Base-by-base conservation (phyloP, 306 rosid genomes). In the Prunus mume region DNA sequence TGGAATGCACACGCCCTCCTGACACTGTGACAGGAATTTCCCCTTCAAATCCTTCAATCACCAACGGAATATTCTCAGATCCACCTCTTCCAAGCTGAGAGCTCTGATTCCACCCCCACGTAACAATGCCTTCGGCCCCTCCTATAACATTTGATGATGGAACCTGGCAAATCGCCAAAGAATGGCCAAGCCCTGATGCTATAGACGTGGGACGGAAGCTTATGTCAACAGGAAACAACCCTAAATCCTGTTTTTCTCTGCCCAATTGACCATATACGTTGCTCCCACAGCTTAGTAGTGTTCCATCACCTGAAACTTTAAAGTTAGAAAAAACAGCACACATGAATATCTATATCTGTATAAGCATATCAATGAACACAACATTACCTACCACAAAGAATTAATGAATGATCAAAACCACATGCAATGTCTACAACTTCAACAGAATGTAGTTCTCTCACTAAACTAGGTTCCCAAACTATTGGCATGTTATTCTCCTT, bases 61-160 rank as follows among this genome's bases (percentile, higher is more conserved):
- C 78, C 49, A 84, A 75, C 4, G 96, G 96, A 25, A 83, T 25
- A 68, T 65, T 76, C 55, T 76, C 85, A 27, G 88, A 86, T 52
- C 97, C 98, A 9, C 71, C 19, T 77, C 96, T 86, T 79, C 98
- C 98, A 45, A 95, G 96, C 86, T 95, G 97, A 83, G 86, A 84
- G 63, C 86, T 80, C 65, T 83, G 83, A 85, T 92, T 95, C 97
- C 97, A 95, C 15, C 98, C 98, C 98, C 98, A 92, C 10, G 97
- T 86, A 66, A 88, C 80, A 75, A 88, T 72, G 56, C 86, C 86
- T 27, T 83, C 75, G 8, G 81, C 65, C 58, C 83, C 81, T 72
- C 71, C 83, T 51, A 60, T 45, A 60, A 18, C 78, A 50, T 78
- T 83, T 22, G 83, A 78, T 60, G 85, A 87, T 32, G 79, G 75